phyloP scores from a whole-genome alignment of 768 basidiomycete genomes.

The Mycena alexandri region DNA sequence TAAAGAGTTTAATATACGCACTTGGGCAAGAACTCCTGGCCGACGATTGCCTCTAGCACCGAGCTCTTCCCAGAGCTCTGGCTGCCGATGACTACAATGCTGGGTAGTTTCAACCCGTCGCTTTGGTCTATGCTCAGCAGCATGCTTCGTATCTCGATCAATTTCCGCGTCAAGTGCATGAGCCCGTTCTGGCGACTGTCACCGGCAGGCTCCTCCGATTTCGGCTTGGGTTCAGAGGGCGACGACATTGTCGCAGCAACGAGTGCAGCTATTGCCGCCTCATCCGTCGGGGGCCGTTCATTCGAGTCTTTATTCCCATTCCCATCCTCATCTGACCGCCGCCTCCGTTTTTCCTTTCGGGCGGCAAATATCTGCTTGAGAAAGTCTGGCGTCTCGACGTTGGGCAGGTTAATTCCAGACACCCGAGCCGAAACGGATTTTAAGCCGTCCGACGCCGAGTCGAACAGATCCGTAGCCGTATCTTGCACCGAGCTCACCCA shows the following conservation, averaged over 20 bases:
- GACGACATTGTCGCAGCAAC: slow-evolving; percentile 85
- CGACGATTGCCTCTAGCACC: slow-evolving; percentile 96
- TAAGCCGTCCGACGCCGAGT: slow-evolving; percentile 78
- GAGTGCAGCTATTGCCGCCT: slow-evolving; percentile 77
- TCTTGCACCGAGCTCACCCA: slow-evolving; percentile 79
- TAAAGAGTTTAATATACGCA: slow-evolving; percentile 55
- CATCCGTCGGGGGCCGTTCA: slow-evolving; percentile 67
- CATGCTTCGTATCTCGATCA: slow-evolving; percentile 96
- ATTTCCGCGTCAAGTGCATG: slow-evolving; percentile 92
- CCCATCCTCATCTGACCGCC: slow-evolving; percentile 46
- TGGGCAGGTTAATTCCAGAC: slow-evolving; percentile 69
- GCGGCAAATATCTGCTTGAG: slow-evolving; percentile 72
- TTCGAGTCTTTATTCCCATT: slow-evolving; percentile 52
- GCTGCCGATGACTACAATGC: slow-evolving; percentile 98
- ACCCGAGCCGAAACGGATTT: slow-evolving; percentile 71
- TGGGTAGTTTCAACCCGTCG: slow-evolving; percentile 93
- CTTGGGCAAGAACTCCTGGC: slow-evolving; percentile 98
- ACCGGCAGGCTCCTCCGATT: slow-evolving; percentile 48
- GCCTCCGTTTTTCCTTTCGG: slow-evolving; percentile 47
- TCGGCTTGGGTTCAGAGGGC: slow-evolving; percentile 70
- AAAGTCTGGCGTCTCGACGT: slow-evolving; percentile 72
- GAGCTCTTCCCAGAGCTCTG: slow-evolving; percentile 99
- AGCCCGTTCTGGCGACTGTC: slow-evolving; percentile 82
- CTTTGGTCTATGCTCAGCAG: slow-evolving; percentile 97
- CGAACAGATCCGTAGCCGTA: slow-evolving; percentile 77